phyloP scores from a whole-genome alignment of 1,284 basidiomycete species.

The Ustilago shanxiensis region DNA sequence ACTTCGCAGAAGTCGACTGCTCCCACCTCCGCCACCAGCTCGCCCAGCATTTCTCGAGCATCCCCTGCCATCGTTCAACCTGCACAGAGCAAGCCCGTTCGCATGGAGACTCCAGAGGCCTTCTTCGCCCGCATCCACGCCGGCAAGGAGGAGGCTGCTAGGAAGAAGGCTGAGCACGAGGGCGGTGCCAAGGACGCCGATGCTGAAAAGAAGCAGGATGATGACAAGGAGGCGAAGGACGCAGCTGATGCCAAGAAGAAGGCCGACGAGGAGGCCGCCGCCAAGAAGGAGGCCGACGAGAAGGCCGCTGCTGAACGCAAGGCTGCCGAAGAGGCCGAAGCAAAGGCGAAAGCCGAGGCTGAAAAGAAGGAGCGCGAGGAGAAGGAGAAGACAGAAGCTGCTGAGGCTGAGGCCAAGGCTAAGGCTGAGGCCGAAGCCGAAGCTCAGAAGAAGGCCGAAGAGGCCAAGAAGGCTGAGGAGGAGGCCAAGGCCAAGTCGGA shows the following conservation, averaged over 20 bases:
- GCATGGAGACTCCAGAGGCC: constrained; percentile 62
- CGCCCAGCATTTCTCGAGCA: constrained; percentile 38
- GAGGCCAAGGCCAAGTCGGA: constrained; percentile 46
- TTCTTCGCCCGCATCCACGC: constrained; percentile 63
- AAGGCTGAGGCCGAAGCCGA: constrained; percentile 24
- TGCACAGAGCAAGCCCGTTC: constrained; percentile 55
- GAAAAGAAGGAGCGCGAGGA: constrained; percentile 23
- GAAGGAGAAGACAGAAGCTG: constrained; percentile 30
- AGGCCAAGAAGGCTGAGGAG: constrained; percentile 47
- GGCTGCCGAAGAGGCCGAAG: constrained; percentile 40
- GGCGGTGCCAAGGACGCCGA: constrained; percentile 40
- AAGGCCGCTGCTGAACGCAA: constrained; percentile 44
- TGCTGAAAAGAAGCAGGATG: constrained; percentile 42
- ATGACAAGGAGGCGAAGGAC: constrained; percentile 42
- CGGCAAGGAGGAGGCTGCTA: constrained; percentile 53
- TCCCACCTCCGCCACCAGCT: constrained; percentile 32
- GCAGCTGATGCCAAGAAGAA: constrained; percentile 47
- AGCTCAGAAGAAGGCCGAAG: constrained; percentile 30
- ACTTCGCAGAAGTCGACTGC: constrained; percentile 32
- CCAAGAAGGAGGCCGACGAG: constrained; percentile 46
- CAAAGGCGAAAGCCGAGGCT: constrained; percentile 43
- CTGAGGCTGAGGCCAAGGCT: constrained; percentile 44
- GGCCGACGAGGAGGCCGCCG: constrained; percentile 45
- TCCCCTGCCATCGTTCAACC: constrained; percentile 38
- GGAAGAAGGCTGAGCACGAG: constrained; percentile 57